Evolutionary conservation across 1,139 yeast genomes (phyloP), one percentile per base, ranked within the genome.

Genomic region (Nematodospora anomalae): DNA sequence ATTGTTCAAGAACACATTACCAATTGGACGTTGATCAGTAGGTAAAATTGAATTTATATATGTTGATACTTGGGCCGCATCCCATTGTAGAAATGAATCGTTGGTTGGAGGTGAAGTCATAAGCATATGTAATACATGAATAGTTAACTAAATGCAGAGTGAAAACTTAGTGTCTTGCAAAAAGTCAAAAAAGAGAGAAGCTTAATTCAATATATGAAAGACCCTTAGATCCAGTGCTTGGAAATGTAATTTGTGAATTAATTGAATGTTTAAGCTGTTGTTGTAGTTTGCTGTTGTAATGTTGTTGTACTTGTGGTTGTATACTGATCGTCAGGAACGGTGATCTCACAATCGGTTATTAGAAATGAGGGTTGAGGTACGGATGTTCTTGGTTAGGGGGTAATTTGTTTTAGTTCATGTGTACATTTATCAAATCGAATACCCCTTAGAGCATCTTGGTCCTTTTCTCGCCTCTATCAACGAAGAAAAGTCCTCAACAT

Each of bases 51-150:
- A 49, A 35, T 57, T 51, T 26, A 71, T 57, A 42, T 56, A 69
- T 33, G 51, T 58, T 11, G 72, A 56, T 6, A 71, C 76, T 44
- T 71, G 76, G 4, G 74, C 76, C 1, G 76, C 67, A 46, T 71
- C 76, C 76, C 76, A 71, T 47, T 57, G 62, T 30, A 71, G 56
- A 43, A 67, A 69, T 21, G 71, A 58, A 40, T 70, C 75, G 38
- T 57, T 53, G 9, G 60, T 52, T 13, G 43, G 26, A 3, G 55
- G 50, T 16, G 40, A 32, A 14, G 38, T 25, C 47, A 43, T 43
- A 12, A 14, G 10, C 13, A 14, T 33, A 15, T 13, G n/a, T 26
- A 27, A 21, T 21, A 20, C 33, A 35, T 28, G 37, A 27, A 25
- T 6, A 9, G n/a, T 4, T 23, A 23, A 23, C 6, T 23, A 11